Conservation (phyloP, 2,329 filamentous ascomycete species). For the Phyllosticta citriasiana region DNA sequence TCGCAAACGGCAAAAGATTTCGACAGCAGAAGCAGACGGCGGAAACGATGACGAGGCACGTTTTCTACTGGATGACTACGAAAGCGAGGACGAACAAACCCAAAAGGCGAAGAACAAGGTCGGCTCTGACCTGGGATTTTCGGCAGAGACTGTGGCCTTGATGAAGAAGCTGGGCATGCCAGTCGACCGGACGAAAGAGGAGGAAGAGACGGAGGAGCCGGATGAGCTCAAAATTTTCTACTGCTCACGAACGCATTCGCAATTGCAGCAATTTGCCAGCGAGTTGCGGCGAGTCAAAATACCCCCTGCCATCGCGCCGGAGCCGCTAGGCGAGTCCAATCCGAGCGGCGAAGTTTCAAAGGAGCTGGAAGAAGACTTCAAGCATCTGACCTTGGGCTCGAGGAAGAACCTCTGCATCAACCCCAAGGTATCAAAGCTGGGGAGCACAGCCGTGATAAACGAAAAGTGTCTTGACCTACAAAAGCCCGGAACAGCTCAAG, state of each 20-base stretch:
- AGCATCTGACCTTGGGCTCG: slow-evolving; percentile 75
- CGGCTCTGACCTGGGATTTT: slow-evolving; percentile 43
- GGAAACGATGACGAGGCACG: slow-evolving; percentile 46
- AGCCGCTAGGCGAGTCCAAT: slow-evolving; percentile 28
- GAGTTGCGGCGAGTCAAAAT: slow-evolving; percentile 72
- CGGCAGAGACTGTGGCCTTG: slow-evolving; percentile 63
- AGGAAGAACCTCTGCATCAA: slow-evolving; percentile 89
- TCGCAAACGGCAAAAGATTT: slow-evolving; percentile 36
- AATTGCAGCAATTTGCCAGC: slow-evolving; percentile 76
- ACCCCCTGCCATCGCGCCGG: slow-evolving; percentile 52
- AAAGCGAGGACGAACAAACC: slow-evolving; percentile 48
- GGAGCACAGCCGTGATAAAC: slow-evolving; percentile 71
- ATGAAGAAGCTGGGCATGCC: slow-evolving; percentile 50
- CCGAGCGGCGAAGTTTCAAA: slow-evolving; percentile 12
- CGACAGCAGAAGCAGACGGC: slow-evolving; percentile 7
- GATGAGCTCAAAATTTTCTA: slow-evolving; percentile 80
- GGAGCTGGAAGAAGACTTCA: slow-evolving; percentile 51
- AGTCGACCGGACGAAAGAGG: slow-evolving; percentile 19
- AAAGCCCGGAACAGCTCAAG: slow-evolving; percentile 51
- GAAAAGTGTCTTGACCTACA: slow-evolving; percentile 88
- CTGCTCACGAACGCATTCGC: slow-evolving; percentile 86
- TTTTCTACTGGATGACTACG: slow-evolving; percentile 68
- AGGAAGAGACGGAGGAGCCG: slow-evolving; percentile 43
- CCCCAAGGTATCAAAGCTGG: slow-evolving; percentile 61
- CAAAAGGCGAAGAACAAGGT: slow-evolving; percentile 13